Percentiles rank a stretch among this genome's conserved stretches.
Conservation (phyloP, 169 alveolate genomes). For the Sarcocystis neurona region DNA sequence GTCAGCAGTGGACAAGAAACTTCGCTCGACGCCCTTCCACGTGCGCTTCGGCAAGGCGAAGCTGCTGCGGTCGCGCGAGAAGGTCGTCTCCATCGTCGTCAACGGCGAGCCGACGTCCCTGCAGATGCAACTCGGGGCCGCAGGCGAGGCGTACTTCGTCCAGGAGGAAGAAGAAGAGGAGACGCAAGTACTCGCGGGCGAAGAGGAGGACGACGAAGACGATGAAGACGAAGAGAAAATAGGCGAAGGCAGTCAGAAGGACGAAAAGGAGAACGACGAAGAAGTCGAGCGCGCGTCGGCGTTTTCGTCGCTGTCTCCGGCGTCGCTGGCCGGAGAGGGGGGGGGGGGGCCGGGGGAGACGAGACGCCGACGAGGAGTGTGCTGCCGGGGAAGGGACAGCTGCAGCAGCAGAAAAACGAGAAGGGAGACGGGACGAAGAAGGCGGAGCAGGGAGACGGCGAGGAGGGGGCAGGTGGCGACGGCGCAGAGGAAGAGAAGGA, state of each 20-base stretch:
- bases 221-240: slow-evolving; percentile 11
- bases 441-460: neutral
- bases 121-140: slow-evolving; percentile 93
- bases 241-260: neutral
- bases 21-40: slow-evolving; percentile 93
- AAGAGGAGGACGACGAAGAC: slow-evolving; percentile 18
- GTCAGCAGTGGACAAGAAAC: slow-evolving; percentile 77
- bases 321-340: neutral
- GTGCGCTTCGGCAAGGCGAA: slow-evolving; percentile 96
- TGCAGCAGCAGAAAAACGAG: neutral
- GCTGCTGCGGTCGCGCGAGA: slow-evolving; percentile 91
- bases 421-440: neutral
- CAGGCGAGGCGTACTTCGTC: slow-evolving; percentile 95
- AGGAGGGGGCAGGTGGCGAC: neutral
- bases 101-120: slow-evolving; percentile 89
- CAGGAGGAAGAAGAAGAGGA: slow-evolving; percentile 79
- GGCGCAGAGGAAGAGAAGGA: neutral
- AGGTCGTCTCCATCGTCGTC: slow-evolving; percentile 86
- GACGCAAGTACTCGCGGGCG: slow-evolving; percentile 16
- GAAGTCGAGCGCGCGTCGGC: neutral
- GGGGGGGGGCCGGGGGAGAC: neutral
- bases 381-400: neutral
- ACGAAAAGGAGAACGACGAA: neutral
- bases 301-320: neutral
- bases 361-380: neutral